Evolutionary conservation across 2,329 filamentous ascomycete species (phyloP), one percentile per base, ranked within the genome.

Genomic region (Juglanconis juglandina): DNA sequence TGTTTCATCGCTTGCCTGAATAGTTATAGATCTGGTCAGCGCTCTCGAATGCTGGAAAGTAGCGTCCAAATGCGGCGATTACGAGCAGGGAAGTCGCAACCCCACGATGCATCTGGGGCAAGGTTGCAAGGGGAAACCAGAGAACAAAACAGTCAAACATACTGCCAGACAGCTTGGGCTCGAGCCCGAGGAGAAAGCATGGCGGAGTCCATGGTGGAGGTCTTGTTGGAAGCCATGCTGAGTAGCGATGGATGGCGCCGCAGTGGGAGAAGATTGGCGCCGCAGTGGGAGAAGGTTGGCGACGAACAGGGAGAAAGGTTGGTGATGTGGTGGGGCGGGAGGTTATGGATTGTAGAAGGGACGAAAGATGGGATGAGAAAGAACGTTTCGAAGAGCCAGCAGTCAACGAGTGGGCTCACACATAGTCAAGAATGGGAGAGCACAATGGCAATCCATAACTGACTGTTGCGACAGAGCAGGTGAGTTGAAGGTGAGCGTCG

Each of bases 401-500:
- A 65, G 66, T 70, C 68, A 71, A 50, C 64, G 65, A 60, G 64
- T 66, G 60, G 61, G 66, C 66, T 73, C 71, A 72, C 66, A 68
- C 66, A 63, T 66, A 68, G 61, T 67, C 65, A 59, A 65, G 58
- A 62, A 60, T 61, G 60, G 64, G 59, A 59, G 62, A 65, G 53
- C 59, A 59, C 62, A 63, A 68, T 63, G 64, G 60, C 65, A 66
- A 68, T 73, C 71, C 71, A 73, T 73, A 71, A 71, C 70, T 71
- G 60, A 49, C 50, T 51, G 55, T 37, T 30, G 17, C 9, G 44
- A 32, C 11, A 39, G 49, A 42, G 48, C 17, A 50, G 32, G 41
- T 41, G 55, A 17, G 55, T 3, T 64, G 65, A 50, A 55, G 54
- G 61, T 60, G 58, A 64, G 52, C 59, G 51, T 64, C 61, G 24